Conservation (phyloP, 2,329 filamentous ascomycete species). For the Pseudogymnoascus sp. region DNA sequence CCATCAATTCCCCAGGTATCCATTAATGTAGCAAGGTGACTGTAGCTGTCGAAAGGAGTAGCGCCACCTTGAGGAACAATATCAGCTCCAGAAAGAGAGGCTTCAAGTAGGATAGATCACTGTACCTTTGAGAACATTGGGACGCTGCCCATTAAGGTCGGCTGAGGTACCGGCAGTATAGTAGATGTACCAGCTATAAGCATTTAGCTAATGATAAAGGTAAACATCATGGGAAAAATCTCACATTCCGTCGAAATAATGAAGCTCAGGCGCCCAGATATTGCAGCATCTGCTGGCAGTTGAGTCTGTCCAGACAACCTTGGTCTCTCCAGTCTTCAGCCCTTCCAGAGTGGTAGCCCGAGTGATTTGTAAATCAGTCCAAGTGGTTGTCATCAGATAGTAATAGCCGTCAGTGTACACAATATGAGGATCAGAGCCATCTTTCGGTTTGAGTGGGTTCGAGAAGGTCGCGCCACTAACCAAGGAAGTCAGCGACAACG, state of each 20-base stretch:
- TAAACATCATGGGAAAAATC: background rate
- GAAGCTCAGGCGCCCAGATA: conserved; percentile 52
- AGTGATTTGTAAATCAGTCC: conserved; percentile 48
- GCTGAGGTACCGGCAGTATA: conserved; percentile 44
- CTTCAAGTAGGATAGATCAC: background rate
- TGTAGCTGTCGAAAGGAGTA: conserved; percentile 44
- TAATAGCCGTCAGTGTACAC: conserved; percentile 47
- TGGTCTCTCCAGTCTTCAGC: conserved; percentile 45
- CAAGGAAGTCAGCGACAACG: background rate
- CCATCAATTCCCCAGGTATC: conserved; percentile 48
- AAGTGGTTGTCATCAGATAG: conserved; percentile 50
- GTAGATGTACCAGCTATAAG: conserved; percentile 45
- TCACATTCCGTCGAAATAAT: conserved; percentile 38
- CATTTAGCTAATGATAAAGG: background rate
- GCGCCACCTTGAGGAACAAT: conserved; percentile 36
- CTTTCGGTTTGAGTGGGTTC: conserved; percentile 44
- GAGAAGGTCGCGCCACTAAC: conserved; percentile 33
- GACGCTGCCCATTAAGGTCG: conserved; percentile 43
- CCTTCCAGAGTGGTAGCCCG: conserved; percentile 47
- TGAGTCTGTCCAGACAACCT: conserved; percentile 43
- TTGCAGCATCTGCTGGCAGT: conserved; percentile 44
- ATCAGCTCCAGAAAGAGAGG: background rate
- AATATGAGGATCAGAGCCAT: conserved; percentile 48
- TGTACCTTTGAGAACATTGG: conserved; percentile 44
- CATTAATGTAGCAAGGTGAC: conserved; percentile 41